Conservation (phyloP, 345 rosid species). For the Capsella bursapastoris region DNA sequence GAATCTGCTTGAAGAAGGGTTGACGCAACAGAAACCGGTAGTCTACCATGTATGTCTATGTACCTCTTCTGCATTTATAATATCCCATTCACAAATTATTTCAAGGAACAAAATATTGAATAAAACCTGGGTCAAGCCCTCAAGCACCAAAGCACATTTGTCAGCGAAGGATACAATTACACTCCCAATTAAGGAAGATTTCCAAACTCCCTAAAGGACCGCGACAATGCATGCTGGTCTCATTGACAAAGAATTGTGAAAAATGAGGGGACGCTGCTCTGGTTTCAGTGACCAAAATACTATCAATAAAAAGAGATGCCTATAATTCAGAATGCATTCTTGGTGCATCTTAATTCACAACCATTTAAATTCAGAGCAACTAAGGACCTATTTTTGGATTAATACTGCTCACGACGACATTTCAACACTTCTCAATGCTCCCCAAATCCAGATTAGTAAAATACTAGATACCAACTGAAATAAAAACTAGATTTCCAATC, state of each 20-base stretch:
- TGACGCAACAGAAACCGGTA: constrained; percentile 88
- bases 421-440: constrained; percentile 10
- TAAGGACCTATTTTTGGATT: not conserved
- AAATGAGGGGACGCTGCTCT: not conserved
- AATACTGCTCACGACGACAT: constrained; percentile 2
- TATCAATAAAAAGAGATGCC: not conserved
- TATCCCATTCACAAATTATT: not conserved
- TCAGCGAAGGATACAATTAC: too few species aligned
- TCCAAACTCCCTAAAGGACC: too few species aligned
- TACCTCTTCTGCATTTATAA: constrained; percentile 71
- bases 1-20: constrained; percentile 88
- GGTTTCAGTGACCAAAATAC: constrained; percentile 18
- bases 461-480: constrained; percentile 10
- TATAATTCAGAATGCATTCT: not conserved
- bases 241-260: not conserved
- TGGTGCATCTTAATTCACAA: not conserved
- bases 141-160: constrained; percentile 5
- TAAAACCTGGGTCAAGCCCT: constrained; percentile 7
- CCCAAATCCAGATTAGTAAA: constrained; percentile 9
- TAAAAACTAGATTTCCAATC: not conserved
- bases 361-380: constrained; percentile 2
- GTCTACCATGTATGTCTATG: constrained; percentile 66
- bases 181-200: too few species aligned
- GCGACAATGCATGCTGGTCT: constrained; percentile 10
- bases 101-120: constrained; percentile 3